phyloP scores from a whole-genome alignment of 2,329 filamentous ascomycete genomes.

The Ophiostoma ips region DNA sequence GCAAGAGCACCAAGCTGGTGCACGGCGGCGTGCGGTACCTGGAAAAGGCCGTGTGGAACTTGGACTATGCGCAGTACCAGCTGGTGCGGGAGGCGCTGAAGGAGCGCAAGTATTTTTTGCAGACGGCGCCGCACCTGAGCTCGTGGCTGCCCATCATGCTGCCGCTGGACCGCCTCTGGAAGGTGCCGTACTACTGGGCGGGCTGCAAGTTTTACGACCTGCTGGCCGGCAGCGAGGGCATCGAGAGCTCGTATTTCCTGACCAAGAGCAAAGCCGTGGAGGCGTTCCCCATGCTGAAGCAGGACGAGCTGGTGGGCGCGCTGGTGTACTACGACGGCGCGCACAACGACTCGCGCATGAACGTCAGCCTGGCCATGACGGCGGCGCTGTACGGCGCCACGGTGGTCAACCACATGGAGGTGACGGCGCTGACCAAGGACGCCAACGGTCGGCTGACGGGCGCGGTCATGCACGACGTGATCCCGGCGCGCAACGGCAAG shows the following conservation, averaged over 20 bases:
- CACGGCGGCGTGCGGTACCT: conserved; percentile 74
- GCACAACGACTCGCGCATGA: conserved; percentile 81
- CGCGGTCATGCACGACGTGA: conserved; percentile 49
- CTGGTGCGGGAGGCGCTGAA: conserved; percentile 70
- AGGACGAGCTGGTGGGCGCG: conserved; percentile 58
- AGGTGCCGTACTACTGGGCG: conserved; percentile 59
- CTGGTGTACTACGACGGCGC: conserved; percentile 78
- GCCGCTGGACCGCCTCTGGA: conserved; percentile 69
- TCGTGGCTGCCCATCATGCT: conserved; percentile 73
- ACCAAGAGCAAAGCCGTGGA: conserved; percentile 65
- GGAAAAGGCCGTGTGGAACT: conserved; percentile 73
- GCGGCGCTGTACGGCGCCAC: conserved; percentile 69
- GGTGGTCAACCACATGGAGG: conserved; percentile 68
- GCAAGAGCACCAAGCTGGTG: conserved; percentile 80
- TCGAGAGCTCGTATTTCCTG: conserved; percentile 73
- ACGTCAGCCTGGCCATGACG: conserved; percentile 68
- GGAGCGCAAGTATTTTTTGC: conserved; percentile 69
- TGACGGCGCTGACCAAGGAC: conserved; percentile 61
- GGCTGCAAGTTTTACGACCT: conserved; percentile 69
- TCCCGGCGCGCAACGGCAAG: conserved; percentile 35
- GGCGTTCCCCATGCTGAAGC: conserved; percentile 65
- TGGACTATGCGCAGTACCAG: conserved; percentile 71
- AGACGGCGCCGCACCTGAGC: conserved; percentile 70
- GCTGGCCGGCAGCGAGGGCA: conserved; percentile 66
- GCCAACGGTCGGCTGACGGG: conserved; percentile 54